Base-by-base conservation (phyloP, 306 rosid species). In the Delonix regia region DNA sequence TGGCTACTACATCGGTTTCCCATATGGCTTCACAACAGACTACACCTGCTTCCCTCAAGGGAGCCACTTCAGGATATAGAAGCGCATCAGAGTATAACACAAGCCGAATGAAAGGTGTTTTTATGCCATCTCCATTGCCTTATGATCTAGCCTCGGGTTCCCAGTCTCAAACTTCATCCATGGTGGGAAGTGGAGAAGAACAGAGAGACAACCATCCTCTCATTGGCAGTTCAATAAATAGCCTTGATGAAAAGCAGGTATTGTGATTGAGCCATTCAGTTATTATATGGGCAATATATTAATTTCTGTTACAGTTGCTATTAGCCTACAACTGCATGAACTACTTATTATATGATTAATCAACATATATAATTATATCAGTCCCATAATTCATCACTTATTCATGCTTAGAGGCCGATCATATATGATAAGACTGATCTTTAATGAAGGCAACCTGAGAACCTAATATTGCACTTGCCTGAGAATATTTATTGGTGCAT, bases 221-320 rank as follows among this genome's bases (percentile, higher is more conserved):
- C 68, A 80, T 87, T 83, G 82, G 87, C 41, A 82, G 86, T 81
- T 88, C 98, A 77, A 80, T 89, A 71, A 83, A 86, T 85, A 74
- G 67, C 38, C 64, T 86, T 85, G 91, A 90, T 74, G 94, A 87
- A 74, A 93, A 88, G 80, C 98, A 95, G 98, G 99, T 95, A 86
- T 52, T 64, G n/a, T 21, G 57, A 45, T 66, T 69, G 67, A 80
- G 41, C 72, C 47, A 28, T 33, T 33, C 70, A 41, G 57, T 39
- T 27, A 15, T 76, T 76, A 22, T 39, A 52, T 61, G 41, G 60
- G 41, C 73, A 44, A 69, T 56, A 68, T 33, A 21, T 42, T 73
- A 48, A 78, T 76, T 56, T 80, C 38, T 55, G 78, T 63, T 14
- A 24, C 45, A 4, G 66, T 56, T 74, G 63, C 69, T 55, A 42